Conservation (phyloP, 257 asterid species). For the Scutellaria minor region DNA sequence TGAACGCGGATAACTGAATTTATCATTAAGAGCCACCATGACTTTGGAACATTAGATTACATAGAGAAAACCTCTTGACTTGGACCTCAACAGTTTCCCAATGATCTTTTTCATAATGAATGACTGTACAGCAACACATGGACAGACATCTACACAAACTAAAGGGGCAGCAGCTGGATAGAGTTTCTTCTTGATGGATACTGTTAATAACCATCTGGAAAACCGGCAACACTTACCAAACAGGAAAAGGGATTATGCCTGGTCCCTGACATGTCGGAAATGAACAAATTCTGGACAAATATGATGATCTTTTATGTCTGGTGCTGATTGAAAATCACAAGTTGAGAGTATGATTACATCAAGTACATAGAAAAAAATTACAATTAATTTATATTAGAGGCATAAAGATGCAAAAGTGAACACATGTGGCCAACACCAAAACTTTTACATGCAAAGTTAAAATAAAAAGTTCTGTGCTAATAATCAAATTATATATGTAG, state of each 20-base stretch:
- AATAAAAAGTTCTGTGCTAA: not conserved
- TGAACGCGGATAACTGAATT: not conserved
- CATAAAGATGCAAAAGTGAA: not conserved
- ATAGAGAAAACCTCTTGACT: not conserved
- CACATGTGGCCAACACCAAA: not conserved
- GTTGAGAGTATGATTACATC: not conserved
- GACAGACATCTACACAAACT: not conserved
- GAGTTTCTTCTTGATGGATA: not conserved
- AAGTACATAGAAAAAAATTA: not conserved
- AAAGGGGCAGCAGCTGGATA: conserved; percentile 13
- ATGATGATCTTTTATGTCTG: not conserved
- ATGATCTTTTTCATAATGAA: not conserved
- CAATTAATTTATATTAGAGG: not conserved
- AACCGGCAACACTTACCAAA: not conserved
- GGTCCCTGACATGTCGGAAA: conserved; percentile 6
- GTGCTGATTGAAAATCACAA: conserved; percentile 16
- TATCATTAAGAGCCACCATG: not conserved
- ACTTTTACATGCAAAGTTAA: not conserved
- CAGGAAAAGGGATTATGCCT: conserved; percentile 10
- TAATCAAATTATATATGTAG: not conserved
- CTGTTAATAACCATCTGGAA: not conserved
- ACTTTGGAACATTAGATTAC: not conserved
- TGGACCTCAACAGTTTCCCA: conserved; percentile 1
- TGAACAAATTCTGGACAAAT: not conserved
- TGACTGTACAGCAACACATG: not conserved